These are phyloP conservation scores for Millerago galiae DNA, from an alignment of 805 yeast genomes.

Conservation along the genomic window DNA sequence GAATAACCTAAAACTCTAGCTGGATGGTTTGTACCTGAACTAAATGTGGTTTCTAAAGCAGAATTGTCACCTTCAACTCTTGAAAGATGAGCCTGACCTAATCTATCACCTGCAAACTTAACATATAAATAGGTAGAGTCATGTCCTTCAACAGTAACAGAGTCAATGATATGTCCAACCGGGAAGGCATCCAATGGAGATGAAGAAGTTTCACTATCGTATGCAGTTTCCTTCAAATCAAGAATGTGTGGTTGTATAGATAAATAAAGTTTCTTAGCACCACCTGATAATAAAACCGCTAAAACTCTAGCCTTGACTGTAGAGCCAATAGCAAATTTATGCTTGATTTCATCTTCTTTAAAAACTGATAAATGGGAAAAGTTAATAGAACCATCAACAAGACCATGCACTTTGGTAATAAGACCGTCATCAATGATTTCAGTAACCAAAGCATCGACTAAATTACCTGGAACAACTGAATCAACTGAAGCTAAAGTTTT, in stretches of 20 bases:
- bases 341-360: conserved; percentile 42
- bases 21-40: conserved; percentile 56
- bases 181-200: conserved; percentile 63
- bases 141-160: conserved; percentile 52
- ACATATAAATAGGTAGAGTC: conserved; percentile 53
- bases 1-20: conserved; percentile 78
- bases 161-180: conserved; percentile 59
- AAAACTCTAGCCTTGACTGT: conserved; percentile 63
- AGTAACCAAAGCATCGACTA: conserved; percentile 67
- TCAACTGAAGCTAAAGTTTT: conserved; percentile 65
- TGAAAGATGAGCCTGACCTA: conserved; percentile 78
- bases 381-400: conserved; percentile 65
- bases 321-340: conserved; percentile 63
- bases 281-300: conserved; percentile 47
- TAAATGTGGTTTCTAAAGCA: conserved; percentile 39
- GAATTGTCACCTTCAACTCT: conserved; percentile 46
- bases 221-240: conserved; percentile 21
- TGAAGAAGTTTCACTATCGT: conserved; percentile 21
- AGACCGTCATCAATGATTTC: conserved; percentile 58
- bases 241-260: conserved; percentile 56
- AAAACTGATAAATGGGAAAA: conserved; percentile 55
- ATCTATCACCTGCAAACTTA: conserved; percentile 45
- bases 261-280: conserved; percentile 53
- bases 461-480: conserved; percentile 78
- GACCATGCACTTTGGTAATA: conserved; percentile 65